Evolutionary conservation across 768 basidiomycete species (phyloP), one percentile per base, ranked within the genome.

Genomic region (Termitomyces sp.): DNA sequence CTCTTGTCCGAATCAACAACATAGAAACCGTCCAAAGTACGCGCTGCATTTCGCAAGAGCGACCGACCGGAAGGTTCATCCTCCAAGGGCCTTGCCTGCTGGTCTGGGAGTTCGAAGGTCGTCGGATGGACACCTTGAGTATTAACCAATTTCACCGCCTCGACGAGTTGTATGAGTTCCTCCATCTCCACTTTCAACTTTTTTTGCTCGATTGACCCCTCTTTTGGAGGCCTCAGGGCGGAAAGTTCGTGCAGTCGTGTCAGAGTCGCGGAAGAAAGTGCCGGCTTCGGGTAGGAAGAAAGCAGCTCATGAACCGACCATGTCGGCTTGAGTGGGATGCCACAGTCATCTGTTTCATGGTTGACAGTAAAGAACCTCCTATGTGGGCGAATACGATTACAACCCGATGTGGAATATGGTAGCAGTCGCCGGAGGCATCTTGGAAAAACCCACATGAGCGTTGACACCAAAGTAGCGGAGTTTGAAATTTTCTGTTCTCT

Each of bases 271-370:
- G 82, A 65, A 7, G 83, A 75, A 48, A 93, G 74, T 1, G 73
- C 74, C 17, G 89, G 89, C 12, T 76, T 79, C 3, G 89, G 84
- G 65, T 91, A 93, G 5, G 89, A 91, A 6, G 87, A 86, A 6
- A 93, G 71, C 9, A 93, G 78, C 48, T 85, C 73, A 63, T 85
- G 78, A 47, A 94, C 85, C 53, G 91, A 93, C 91, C 91, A 93
- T 0, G 86, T 85, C 21, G 91, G 85, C 45, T 71, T 68, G 0
- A 75, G 56, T 5, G 91, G 91, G 55, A 92, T 81, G 17, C 84
- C 86, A 55, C 73, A 81, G 5, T 77, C 68, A 62, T 91, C 89
- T 1, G 77, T 77, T 50, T 71, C 64, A 41, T 62, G 60, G 9
- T 50, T 53, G 12, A 57, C 55, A 42, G 26, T 45, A 35, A 56